Percentiles rank a stretch among this genome's conserved stretches.
These are phyloP conservation scores for Eragrostis tef DNA, from an alignment of 202 grass and related monocot genomes.

Conservation along the genomic window DNA sequence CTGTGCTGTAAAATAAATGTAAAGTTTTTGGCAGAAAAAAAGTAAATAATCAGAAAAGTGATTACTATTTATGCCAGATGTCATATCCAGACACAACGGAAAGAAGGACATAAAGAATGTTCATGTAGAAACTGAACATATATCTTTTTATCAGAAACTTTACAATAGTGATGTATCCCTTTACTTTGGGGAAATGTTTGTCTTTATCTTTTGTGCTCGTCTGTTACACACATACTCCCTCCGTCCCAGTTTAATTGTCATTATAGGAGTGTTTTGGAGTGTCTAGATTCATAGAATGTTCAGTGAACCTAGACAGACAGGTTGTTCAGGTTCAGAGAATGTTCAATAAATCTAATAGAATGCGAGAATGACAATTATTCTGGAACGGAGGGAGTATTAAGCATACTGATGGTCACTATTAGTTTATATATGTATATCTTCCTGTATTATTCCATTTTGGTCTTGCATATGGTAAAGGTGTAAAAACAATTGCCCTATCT, in stretches of 20 bases:
- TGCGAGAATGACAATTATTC: no score
- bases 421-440: background rate
- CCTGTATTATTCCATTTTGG: constrained; percentile 11
- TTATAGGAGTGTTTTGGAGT: no score
- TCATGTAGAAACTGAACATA: background rate
- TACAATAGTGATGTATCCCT: background rate
- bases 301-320: no score
- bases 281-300: no score
- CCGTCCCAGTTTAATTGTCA: no score
- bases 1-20: background rate
- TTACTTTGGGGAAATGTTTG: background rate
- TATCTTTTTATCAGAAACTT: no score
- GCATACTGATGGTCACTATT: no score
- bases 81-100: background rate
- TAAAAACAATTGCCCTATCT: background rate
- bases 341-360: no score
- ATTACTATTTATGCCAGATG: background rate
- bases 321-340: no score
- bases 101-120: background rate
- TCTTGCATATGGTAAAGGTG: background rate
- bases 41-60: background rate
- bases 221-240: no score
- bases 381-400: no score
- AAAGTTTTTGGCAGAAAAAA: background rate
- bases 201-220: no score